Evolutionary conservation across 2,329 filamentous ascomycete genomes (phyloP).

Genomic region (Gyromitra esculenta): DNA sequence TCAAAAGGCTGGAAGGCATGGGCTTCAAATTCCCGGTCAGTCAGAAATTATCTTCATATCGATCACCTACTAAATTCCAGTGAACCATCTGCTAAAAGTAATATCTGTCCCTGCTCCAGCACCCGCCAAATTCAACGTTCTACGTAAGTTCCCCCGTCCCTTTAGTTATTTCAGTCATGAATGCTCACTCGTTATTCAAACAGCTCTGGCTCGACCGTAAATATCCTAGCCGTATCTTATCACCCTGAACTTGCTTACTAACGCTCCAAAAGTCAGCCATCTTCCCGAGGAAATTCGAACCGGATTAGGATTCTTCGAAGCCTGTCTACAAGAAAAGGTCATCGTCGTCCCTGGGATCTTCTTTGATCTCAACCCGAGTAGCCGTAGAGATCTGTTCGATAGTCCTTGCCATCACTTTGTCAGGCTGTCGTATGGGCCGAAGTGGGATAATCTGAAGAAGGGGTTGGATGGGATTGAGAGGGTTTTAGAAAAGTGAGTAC

Average conservation of each 20-base stretch:
- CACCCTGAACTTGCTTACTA: constrained; percentile 7
- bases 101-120: constrained; percentile 59
- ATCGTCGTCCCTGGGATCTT: constrained; percentile 98
- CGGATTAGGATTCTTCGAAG: constrained; percentile 96
- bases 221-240: neutral
- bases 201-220: constrained; percentile 47
- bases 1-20: constrained; percentile 80
- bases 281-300: constrained; percentile 86
- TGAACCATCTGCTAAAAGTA: constrained; percentile 2
- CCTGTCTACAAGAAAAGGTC: constrained; percentile 90
- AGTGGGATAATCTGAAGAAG: constrained; percentile 78
- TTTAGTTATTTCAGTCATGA: constrained; percentile 57
- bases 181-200: constrained; percentile 27
- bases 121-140: constrained; percentile 89
- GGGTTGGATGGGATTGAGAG: constrained; percentile 87
- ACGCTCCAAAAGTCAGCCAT: constrained; percentile 59
- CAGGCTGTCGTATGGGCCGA: constrained; percentile 83
- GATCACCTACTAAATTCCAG: neutral
- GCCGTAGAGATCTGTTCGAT: constrained; percentile 90
- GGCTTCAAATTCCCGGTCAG: constrained; percentile 78
- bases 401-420: constrained; percentile 94
- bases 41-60: neutral
- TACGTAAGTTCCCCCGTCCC: constrained; percentile 77
- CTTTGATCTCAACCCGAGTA: constrained; percentile 93
- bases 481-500: constrained; percentile 72